These are phyloP conservation scores for Globisporangium spinosum DNA, from an alignment of 352 stramenopile species.

Conservation along the genomic window DNA sequence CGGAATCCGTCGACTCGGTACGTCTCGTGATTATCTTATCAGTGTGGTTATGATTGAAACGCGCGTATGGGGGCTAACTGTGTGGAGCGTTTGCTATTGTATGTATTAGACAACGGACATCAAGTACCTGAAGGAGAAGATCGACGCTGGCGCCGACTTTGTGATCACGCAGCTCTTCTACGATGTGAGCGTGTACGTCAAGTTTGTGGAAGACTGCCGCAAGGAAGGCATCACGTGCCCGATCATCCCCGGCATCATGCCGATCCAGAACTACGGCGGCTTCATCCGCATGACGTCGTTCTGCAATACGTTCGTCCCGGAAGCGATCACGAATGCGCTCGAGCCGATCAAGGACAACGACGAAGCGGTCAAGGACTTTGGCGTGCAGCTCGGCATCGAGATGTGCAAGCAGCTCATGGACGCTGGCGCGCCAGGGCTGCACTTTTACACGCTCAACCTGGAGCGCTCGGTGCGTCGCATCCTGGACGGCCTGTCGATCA, in stretches of 20 bases:
- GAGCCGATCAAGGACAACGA: slow-evolving; percentile 95
- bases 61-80: neutral
- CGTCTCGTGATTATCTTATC: neutral
- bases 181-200: slow-evolving; percentile 93
- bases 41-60: neutral
- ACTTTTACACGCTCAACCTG: slow-evolving; percentile 96
- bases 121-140: slow-evolving; percentile 96
- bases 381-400: slow-evolving; percentile 92
- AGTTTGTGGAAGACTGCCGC: slow-evolving; percentile 92
- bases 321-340: slow-evolving; percentile 74
- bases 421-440: slow-evolving; percentile 81
- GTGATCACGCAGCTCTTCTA: slow-evolving; percentile 99
- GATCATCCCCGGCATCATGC: slow-evolving; percentile 99
- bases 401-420: slow-evolving; percentile 93
- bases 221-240: slow-evolving; percentile 91
- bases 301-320: slow-evolving; percentile 93
- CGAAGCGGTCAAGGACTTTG: slow-evolving; percentile 94
- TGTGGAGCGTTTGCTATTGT: neutral
- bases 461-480: slow-evolving; percentile 89
- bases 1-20: slow-evolving; percentile 71
- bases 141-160: slow-evolving; percentile 97
- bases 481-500: slow-evolving; percentile 70
- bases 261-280: slow-evolving; percentile 96
- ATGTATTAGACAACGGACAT: slow-evolving; percentile 86
- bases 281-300: slow-evolving; percentile 99